Base-by-base conservation (phyloP, 2,329 filamentous ascomycete species). In the Fusarium duplospermum region DNA sequence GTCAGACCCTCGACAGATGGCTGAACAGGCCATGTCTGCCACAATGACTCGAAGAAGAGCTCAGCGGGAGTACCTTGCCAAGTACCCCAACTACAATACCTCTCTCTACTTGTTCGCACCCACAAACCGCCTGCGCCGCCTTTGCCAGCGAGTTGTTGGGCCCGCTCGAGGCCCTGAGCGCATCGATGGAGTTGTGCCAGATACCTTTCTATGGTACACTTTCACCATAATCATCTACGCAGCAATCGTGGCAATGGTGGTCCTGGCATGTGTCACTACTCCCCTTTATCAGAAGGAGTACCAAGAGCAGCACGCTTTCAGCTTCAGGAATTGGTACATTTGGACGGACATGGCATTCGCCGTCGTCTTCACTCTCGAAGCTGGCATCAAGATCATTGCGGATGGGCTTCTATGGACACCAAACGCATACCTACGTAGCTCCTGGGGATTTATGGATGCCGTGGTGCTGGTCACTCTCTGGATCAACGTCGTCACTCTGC, bases 331-430 rank as follows among this genome's bases (percentile, higher is more conserved):
- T 79, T 99, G 97, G 96, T 98, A 98, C 80, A 93, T 97, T 7
- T 98, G 94, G 90, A 94, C 94, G 14, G 96, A 99, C 81, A 87
- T 97, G 82, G 92, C 93, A 8, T 99, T 99, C 81, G 95, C 96
- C 2, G 83, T 93, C 2, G 83, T 99, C 16, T 99, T 99, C 84
- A 93, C 93, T 0, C 80, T 94, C 8, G 96, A 99, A 82, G 94
- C 95, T 1, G 79, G 91, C 7, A 95, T 99, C 84, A 99, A 99
- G 82, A 92, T 97, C 64, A 91, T 99, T 77, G 96, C 96, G 0
- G 96, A 99, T 84, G 96, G 96, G 9, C 93, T 98, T 77, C 93
- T 98, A 81, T 98, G 94, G 90, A 98, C 96, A 0, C 96, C 96
- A 0, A 98, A 99, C 83, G 97, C 97, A 4, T 99, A 98, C 81